phyloP scores from a whole-genome alignment of 257 asterid genomes.

The Scutellaria galericulata region DNA sequence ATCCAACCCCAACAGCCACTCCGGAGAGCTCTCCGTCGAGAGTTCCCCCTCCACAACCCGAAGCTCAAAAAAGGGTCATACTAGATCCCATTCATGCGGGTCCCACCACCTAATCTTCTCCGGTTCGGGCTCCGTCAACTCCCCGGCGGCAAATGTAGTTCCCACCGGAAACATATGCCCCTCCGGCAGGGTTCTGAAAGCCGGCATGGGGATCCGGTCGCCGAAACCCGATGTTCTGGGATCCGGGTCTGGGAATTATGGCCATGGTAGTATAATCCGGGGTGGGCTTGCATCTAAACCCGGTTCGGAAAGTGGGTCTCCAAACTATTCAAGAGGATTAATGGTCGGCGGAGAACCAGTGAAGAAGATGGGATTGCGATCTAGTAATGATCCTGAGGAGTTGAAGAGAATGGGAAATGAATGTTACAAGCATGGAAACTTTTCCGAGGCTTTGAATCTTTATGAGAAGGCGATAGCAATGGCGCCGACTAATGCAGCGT shows the following conservation, averaged over 20 bases:
- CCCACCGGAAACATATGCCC: slow-evolving; percentile 87
- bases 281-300: slow-evolving; percentile 51
- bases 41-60: slow-evolving; percentile 54
- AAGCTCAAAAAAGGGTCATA: slow-evolving; percentile 49
- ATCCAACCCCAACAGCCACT: slow-evolving; percentile 50
- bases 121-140: slow-evolving; percentile 58
- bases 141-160: slow-evolving; percentile 52
- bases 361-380: slow-evolving; percentile 38
- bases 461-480: slow-evolving; percentile 79
- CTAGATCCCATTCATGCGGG: slow-evolving; percentile 66
- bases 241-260: slow-evolving; percentile 63
- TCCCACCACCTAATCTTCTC: slow-evolving; percentile 53
- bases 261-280: slow-evolving; percentile 87
- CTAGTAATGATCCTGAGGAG: slow-evolving; percentile 69
- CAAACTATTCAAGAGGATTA: slow-evolving; percentile 46
- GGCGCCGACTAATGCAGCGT: slow-evolving; percentile 68
- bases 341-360: slow-evolving; percentile 48
- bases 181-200: slow-evolving; percentile 60
- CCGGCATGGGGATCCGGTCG: slow-evolving; percentile 60
- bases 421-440: slow-evolving; percentile 58
- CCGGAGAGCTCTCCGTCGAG: slow-evolving; percentile 72
- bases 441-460: slow-evolving; percentile 60
- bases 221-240: slow-evolving; percentile 67
- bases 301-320: slow-evolving; percentile 33
- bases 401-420: slow-evolving; percentile 74